phyloP scores from a whole-genome alignment of 1,284 basidiomycete genomes.

The Meira miltonrushii region DNA sequence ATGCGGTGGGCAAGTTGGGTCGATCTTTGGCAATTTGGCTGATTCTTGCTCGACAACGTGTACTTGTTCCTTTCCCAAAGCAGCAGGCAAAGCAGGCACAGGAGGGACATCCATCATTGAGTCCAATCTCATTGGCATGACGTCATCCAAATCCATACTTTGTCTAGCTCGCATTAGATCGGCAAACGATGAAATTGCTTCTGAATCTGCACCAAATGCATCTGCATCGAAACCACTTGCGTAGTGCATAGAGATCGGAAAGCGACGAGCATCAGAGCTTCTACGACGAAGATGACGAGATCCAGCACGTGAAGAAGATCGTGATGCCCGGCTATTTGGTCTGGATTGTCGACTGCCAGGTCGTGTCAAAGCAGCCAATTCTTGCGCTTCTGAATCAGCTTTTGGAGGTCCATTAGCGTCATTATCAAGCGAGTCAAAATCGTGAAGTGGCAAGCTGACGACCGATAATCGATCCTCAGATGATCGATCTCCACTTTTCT shows the following conservation, averaged over 20 bases:
- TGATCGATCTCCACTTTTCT: too few species aligned
- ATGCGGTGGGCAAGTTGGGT: neutral
- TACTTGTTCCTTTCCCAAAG: too few species aligned
- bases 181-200: conserved; percentile 25
- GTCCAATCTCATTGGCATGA: conserved; percentile 27
- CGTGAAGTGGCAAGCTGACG: neutral
- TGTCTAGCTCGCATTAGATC: conserved; percentile 34
- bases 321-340: conserved; percentile 8
- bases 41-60: neutral
- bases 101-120: conserved; percentile 22
- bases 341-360: conserved; percentile 10
- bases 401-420: neutral
- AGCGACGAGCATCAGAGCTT: conserved; percentile 28
- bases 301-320: conserved; percentile 7
- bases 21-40: neutral
- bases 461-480: neutral
- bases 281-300: neutral
- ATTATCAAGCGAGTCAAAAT: neutral
- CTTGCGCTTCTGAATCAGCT: conserved; percentile 12
- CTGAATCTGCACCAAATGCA: conserved; percentile 28
- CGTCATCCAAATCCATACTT: conserved; percentile 38
- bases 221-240: conserved; percentile 34
- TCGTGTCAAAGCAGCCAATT: conserved; percentile 9
- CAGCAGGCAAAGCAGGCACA: conserved; percentile 22
- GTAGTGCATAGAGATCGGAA: conserved; percentile 44